Percentiles rank a stretch among this genome's conserved stretches.
Conservation (phyloP, 495 filamentous ascomycete species). For the Penicillium lagena region DNA sequence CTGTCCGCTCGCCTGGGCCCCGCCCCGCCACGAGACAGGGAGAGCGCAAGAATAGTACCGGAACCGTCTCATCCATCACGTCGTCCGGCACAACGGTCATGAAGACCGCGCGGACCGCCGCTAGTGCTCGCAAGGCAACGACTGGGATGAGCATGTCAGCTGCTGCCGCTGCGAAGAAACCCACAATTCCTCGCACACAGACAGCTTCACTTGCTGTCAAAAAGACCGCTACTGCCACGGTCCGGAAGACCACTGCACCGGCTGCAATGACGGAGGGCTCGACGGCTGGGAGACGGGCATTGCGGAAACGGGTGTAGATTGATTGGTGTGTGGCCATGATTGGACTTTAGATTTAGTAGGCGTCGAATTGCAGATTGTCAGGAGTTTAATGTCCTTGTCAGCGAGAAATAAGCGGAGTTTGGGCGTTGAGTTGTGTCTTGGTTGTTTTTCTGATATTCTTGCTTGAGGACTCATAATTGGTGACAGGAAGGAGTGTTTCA, state of each 20-base stretch:
- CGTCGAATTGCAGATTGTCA: neutral
- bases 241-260: constrained; percentile 30
- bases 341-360: neutral
- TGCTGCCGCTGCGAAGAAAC: constrained; percentile 40
- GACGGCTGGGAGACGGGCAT: constrained; percentile 31
- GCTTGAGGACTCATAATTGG: constrained; percentile 1
- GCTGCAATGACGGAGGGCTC: constrained; percentile 25
- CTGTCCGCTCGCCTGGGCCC: constrained; percentile 26
- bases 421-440: neutral
- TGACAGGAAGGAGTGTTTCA: neutral
- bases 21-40: constrained; percentile 38
- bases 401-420: constrained; percentile 1
- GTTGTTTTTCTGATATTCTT: neutral
- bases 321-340: no score
- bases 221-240: constrained; percentile 20
- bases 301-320: constrained; percentile 41
- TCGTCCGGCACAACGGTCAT: constrained; percentile 54
- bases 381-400: no score
- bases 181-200: constrained; percentile 24
- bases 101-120: constrained; percentile 43
- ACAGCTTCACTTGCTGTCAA: constrained; percentile 32
- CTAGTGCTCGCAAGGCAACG: constrained; percentile 41
- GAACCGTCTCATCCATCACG: constrained; percentile 34
- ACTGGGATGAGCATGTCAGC: constrained; percentile 23
- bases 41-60: constrained; percentile 34